phyloP scores from a whole-genome alignment of 2,329 filamentous ascomycete species.

The Leptographium flavum region DNA sequence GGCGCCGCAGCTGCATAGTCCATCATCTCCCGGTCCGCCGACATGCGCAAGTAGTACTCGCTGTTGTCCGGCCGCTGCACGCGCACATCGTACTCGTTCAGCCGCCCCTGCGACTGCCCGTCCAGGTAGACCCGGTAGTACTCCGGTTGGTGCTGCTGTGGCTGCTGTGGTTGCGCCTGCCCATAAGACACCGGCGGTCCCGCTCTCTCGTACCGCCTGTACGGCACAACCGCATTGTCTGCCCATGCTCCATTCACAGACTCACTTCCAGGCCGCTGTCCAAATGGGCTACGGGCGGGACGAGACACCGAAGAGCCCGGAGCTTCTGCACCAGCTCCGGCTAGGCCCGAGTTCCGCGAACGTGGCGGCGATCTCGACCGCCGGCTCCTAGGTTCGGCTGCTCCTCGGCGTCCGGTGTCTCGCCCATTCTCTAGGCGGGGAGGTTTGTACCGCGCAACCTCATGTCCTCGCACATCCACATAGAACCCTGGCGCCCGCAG shows the following conservation, averaged over 20 bases:
- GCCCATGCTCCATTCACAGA: conserved; percentile 11
- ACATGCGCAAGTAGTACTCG: conserved; percentile 31
- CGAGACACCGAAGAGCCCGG: conserved; percentile 10
- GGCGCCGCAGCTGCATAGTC: conserved; percentile 3
- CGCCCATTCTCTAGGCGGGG: neutral
- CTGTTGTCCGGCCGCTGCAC: conserved; percentile 29
- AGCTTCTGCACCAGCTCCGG: conserved; percentile 9
- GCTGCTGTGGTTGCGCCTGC: neutral
- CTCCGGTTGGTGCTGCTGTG: conserved; percentile 9
- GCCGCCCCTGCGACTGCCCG: conserved; percentile 14
- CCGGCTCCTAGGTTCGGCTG: conserved; percentile 10
- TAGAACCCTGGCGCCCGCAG: conserved; percentile 3
- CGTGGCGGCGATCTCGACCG: conserved; percentile 21
- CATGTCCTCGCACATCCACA: conserved; percentile 4
- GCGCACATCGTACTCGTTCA: conserved; percentile 27
- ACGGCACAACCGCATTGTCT: neutral
- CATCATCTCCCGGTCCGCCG: conserved; percentile 14
- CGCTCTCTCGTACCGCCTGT: neutral
- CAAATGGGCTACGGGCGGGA: conserved; percentile 17
- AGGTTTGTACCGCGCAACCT: neutral
- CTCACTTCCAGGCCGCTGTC: conserved; percentile 12
- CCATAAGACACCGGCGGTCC: conserved; percentile 1
- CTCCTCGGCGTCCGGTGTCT: neutral
- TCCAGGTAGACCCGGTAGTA: conserved; percentile 20
- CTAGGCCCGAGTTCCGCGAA: conserved; percentile 14